These are phyloP conservation scores for Fusarium dimerum DNA, from an alignment of 2,329 filamentous ascomycete genomes.

Conservation along the genomic window DNA sequence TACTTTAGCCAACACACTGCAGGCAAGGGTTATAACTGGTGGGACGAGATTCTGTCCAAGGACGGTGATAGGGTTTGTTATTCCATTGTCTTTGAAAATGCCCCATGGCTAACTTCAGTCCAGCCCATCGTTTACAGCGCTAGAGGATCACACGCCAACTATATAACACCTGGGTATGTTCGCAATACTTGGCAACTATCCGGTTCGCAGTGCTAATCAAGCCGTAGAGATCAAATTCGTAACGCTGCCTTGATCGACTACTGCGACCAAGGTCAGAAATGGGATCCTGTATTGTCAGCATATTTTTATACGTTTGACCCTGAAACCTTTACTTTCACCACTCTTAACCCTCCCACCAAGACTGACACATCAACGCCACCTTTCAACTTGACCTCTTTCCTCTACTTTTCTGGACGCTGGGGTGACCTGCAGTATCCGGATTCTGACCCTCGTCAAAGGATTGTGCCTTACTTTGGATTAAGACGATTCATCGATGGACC, in stretches of 20 bases:
- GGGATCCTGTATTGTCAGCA: slow-evolving; percentile 38
- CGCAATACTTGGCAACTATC: fast-evolving
- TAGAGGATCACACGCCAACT: slow-evolving; percentile 38
- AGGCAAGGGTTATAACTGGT: slow-evolving; percentile 30
- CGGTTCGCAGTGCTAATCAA: background rate
- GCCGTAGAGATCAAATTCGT: slow-evolving; percentile 33
- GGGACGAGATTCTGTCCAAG: slow-evolving; percentile 25
- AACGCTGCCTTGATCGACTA: slow-evolving; percentile 35
- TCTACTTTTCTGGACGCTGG: slow-evolving; percentile 38
- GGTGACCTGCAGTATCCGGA: slow-evolving; percentile 35
- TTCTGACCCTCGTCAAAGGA: slow-evolving; percentile 34
- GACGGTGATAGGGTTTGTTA: slow-evolving; percentile 30
- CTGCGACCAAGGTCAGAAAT: slow-evolving; percentile 34
- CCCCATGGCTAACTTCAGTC: background rate
- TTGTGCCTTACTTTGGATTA: slow-evolving; percentile 32
- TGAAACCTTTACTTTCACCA: slow-evolving; percentile 21
- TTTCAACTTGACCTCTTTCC: slow-evolving; percentile 34
- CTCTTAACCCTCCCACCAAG: slow-evolving; percentile 15
- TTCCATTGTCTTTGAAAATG: too few relatives aligned
- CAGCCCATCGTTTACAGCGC: slow-evolving; percentile 39
- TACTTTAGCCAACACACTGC: slow-evolving; percentile 33
- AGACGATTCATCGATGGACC: slow-evolving; percentile 36
- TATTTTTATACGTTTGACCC: slow-evolving; percentile 38
- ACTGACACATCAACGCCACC: slow-evolving; percentile 2
- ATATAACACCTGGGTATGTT: slow-evolving; percentile 30